Conservation (phyloP, 768 basidiomycete species). For the Leucosporidium yakuticum region DNA sequence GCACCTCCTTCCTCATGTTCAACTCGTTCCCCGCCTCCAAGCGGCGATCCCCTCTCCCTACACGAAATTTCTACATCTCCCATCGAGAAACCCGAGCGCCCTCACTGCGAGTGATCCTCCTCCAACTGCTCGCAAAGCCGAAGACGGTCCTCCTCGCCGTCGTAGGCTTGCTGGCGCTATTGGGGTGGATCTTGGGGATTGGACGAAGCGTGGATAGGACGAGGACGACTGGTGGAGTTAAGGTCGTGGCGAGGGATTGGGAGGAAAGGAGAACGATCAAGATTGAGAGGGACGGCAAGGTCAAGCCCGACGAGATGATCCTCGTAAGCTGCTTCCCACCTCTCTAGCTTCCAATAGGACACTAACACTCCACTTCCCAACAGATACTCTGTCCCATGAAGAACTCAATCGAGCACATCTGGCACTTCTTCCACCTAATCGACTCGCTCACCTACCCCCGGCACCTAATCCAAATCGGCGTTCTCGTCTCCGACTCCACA, state of each 20-base stretch:
- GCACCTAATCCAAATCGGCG: conserved; percentile 17
- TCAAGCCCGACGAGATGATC: conserved; percentile 11
- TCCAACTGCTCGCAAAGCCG: background rate
- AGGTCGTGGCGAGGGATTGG: conserved; percentile 14
- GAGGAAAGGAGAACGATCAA: no score
- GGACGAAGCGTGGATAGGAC: no score
- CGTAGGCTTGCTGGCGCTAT: background rate
- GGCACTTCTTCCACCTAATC: conserved; percentile 30
- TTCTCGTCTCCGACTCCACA: conserved; percentile 25
- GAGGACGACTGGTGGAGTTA: background rate
- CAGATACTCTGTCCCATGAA: conserved; percentile 27
- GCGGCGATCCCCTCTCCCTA: background rate
- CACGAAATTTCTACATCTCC: background rate
- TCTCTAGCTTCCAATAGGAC: background rate
- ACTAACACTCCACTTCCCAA: background rate
- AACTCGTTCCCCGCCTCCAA: no score
- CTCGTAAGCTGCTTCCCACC: background rate
- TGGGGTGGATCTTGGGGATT: conserved; percentile 1
- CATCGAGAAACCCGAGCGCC: background rate
- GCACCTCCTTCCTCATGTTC: no score
- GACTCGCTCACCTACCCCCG: conserved; percentile 15
- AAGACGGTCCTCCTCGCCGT: background rate
- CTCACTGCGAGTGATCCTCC: background rate
- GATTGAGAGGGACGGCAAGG: background rate
- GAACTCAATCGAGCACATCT: conserved; percentile 30